phyloP scores from a whole-genome alignment of 257 asterid genomes.

The Plantago elongata region DNA sequence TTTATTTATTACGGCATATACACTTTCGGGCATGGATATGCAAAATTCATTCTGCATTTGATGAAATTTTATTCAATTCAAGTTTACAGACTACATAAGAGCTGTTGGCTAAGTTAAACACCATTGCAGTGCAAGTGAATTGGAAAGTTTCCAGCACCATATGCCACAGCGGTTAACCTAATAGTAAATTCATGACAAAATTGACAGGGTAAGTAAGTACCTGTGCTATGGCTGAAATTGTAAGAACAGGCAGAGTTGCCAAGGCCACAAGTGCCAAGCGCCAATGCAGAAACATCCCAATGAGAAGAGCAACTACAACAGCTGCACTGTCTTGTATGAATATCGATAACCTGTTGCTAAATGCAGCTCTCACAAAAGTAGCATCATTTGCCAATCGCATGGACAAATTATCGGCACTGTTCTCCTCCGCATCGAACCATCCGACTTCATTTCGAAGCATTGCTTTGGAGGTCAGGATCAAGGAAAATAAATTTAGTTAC shows the following conservation, averaged over 20 bases:
- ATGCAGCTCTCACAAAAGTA: constrained; percentile 99
- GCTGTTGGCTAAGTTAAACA: too few relatives aligned
- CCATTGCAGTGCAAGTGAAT: neutral
- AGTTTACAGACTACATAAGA: too few relatives aligned
- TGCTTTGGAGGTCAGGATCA: constrained; percentile 42
- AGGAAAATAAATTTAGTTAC: constrained; percentile 9
- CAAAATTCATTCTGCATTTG: too few relatives aligned
- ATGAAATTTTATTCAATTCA: too few relatives aligned
- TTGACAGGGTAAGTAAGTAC: constrained; percentile 38
- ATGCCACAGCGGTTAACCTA: too few relatives aligned
- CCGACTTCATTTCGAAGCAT: constrained; percentile 99
- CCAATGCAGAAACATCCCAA: constrained; percentile 94
- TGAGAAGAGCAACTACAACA: constrained; percentile 83
- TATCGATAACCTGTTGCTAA: constrained; percentile 95
- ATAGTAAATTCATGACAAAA: neutral
- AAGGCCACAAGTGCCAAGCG: constrained; percentile 96
- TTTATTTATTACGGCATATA: too few relatives aligned
- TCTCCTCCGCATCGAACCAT: constrained; percentile 98
- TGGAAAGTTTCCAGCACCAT: neutral
- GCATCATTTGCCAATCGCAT: constrained; percentile 99
- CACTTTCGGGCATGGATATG: too few relatives aligned
- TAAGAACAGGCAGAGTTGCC: constrained; percentile 87
- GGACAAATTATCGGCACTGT: constrained; percentile 96
- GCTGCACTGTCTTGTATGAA: constrained; percentile 97
- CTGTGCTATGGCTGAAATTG: constrained; percentile 96